Evolutionary conservation across 2,329 filamentous ascomycete species (phyloP).

Genomic region (Teratosphaeria viscida): DNA sequence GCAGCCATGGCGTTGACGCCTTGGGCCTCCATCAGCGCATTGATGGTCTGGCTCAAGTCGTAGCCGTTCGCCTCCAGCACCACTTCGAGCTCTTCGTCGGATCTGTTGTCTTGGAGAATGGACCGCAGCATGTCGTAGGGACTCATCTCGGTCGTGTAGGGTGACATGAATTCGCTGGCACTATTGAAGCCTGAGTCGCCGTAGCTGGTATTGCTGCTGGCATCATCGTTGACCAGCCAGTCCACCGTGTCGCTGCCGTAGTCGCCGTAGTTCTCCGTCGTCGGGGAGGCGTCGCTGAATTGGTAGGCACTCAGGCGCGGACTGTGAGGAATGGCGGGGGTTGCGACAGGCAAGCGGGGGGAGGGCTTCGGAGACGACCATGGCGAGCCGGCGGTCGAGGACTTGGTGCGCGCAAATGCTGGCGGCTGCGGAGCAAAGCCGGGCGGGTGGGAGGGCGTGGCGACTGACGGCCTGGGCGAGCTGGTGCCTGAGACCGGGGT

Average conservation of each 20-base stretch:
- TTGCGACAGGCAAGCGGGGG: constrained; percentile 79
- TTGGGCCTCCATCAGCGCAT: constrained; percentile 72
- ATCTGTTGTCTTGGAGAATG: constrained; percentile 77
- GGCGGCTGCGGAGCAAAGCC: constrained; percentile 65
- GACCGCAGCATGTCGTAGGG: constrained; percentile 96
- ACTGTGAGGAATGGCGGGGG: constrained; percentile 84
- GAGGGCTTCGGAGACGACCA: constrained; percentile 92
- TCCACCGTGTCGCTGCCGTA: constrained; percentile 91
- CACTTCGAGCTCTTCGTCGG: constrained; percentile 90
- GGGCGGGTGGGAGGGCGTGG: constrained; percentile 73
- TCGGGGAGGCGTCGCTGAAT: constrained; percentile 74
- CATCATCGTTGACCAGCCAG: constrained; percentile 82
- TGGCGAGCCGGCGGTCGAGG: constrained; percentile 63
- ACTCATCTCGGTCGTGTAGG: constrained; percentile 77
- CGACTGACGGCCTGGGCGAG: constrained; percentile 64
- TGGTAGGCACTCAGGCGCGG: constrained; percentile 92
- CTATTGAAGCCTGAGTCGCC: constrained; percentile 64
- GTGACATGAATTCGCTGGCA: constrained; percentile 64
- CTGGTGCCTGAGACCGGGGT: constrained; percentile 73
- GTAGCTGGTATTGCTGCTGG: constrained; percentile 68
- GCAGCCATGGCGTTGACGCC: constrained; percentile 33
- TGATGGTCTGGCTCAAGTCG: constrained; percentile 84
- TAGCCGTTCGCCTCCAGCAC: constrained; percentile 83
- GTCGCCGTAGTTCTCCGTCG: constrained; percentile 80
- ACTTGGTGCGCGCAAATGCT: constrained; percentile 65